phyloP scores from a whole-genome alignment of 1,284 basidiomycete genomes.

The Trichosporon asahii region DNA sequence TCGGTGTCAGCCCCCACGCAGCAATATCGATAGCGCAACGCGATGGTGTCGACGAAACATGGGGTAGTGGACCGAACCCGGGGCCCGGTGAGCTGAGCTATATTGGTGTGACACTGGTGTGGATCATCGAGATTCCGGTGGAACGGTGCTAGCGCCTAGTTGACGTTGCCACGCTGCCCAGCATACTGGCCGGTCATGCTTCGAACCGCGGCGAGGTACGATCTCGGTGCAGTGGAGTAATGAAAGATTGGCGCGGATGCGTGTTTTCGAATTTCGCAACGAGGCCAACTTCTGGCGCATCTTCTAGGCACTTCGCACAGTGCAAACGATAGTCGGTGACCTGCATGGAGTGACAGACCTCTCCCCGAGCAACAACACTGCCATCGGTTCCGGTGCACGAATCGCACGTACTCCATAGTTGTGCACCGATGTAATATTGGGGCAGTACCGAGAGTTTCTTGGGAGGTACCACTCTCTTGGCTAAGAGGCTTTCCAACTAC shows the following conservation, averaged over 20 bases:
- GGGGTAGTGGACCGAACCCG: neutral
- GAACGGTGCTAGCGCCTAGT: neutral
- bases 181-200: too few species aligned
- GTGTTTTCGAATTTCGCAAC: neutral
- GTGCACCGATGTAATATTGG: neutral
- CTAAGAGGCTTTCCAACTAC: neutral
- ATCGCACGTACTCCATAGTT: neutral
- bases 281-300: neutral
- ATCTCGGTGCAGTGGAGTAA: too few species aligned
- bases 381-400: neutral
- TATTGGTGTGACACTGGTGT: neutral
- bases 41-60: neutral
- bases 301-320: neutral
- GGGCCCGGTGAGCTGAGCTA: neutral
- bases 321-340: neutral
- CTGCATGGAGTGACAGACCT: neutral
- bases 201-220: too few species aligned
- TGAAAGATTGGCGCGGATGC: neutral
- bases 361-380: neutral
- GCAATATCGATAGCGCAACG: neutral
- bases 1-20: neutral
- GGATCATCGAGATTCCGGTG: neutral
- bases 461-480: neutral
- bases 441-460: neutral
- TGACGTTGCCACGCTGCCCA: too few species aligned